Base-by-base conservation (phyloP, 441 rosid genomes). In the Dalechampia spathulata region DNA sequence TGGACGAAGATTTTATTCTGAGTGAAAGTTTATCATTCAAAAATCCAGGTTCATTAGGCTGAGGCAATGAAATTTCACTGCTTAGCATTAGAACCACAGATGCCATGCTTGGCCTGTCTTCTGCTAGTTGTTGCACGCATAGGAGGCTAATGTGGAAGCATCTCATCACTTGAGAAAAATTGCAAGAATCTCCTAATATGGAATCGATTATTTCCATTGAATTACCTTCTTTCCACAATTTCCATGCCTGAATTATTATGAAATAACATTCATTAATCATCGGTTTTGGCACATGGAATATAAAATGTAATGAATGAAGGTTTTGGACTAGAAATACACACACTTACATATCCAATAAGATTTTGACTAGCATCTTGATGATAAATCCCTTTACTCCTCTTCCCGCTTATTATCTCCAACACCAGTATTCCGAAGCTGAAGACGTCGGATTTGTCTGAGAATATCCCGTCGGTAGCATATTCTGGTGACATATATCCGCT, bases 171-270 rank as follows among this genome's bases (percentile, higher is more conserved):
- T 50, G 13, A 11, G 42, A 19, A 20, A 39, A 12, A 28, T 50
- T 1, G 14, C 36, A 28, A 0, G 64, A 50, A 9, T 50, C 57
- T 27, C 12, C 19, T 14, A 51, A 10, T 3, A 4, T 50, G 57
- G 22, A n/a, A 55, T 77, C 83, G 10, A 72, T 10, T n/a, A 81
- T 8, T 41, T 75, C 63, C 30, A 66, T 7, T n/a, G 64, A 64
- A n/a, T 49, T 66, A 5, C 58, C 73, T 15, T 74, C 72, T 16
- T 49, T 67, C 83, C 75, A 77, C 57, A 76, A 39, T 30, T 58
- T 72, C 80, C 85, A 83, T 7, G 80, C 80, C 83, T 69, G 25
- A 12, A 44, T 8, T 16, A 37, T 4, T 4, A 10, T 1, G 5
- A 39, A 1, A 2, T 2, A 20, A 14, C 14, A 5, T n/a, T n/a